Conservation (phyloP, 2,329 filamentous ascomycete species). For the Penicillium sp. region DNA sequence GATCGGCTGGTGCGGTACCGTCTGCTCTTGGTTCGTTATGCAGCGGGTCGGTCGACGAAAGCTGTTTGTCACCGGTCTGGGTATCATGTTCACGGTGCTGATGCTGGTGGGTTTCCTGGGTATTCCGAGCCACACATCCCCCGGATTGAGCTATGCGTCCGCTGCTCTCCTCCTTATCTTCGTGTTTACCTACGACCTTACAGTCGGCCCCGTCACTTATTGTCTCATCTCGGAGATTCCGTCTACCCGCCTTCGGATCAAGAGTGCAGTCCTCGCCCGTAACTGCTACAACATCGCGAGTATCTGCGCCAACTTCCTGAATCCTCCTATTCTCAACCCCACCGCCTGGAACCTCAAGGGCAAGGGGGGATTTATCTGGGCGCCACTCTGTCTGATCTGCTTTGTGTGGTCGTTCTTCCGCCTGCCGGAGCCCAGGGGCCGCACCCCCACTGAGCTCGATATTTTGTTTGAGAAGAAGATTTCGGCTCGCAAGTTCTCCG, state of each 20-base stretch:
- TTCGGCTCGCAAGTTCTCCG: conserved; percentile 70
- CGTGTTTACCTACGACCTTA: conserved; percentile 80
- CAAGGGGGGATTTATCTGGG: conserved; percentile 85
- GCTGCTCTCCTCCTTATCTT: conserved; percentile 80
- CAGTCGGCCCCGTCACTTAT: conserved; percentile 86
- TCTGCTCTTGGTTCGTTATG: conserved; percentile 80
- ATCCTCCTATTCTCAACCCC: conserved; percentile 91
- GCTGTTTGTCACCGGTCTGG: conserved; percentile 73
- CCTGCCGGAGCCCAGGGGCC: conserved; percentile 73
- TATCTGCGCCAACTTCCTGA: conserved; percentile 77
- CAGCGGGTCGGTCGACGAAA: conserved; percentile 72
- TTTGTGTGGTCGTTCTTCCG: conserved; percentile 80
- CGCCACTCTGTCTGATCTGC: conserved; percentile 74
- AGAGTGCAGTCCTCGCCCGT: conserved; percentile 83
- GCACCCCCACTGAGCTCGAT: conserved; percentile 83
- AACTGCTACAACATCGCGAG: conserved; percentile 78
- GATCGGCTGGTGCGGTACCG: conserved; percentile 75
- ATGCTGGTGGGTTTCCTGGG: conserved; percentile 63
- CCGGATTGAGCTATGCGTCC: conserved; percentile 72
- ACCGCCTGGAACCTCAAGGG: conserved; percentile 84
- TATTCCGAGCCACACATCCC: neutral
- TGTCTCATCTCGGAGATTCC: conserved; percentile 83
- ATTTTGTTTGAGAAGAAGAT: conserved; percentile 74
- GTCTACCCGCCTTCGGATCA: conserved; percentile 79
- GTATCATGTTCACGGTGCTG: conserved; percentile 71